These are phyloP conservation scores for Paraurostyla sp. DNA, from an alignment of 73 alveolate genomes.

Conservation along the genomic window DNA sequence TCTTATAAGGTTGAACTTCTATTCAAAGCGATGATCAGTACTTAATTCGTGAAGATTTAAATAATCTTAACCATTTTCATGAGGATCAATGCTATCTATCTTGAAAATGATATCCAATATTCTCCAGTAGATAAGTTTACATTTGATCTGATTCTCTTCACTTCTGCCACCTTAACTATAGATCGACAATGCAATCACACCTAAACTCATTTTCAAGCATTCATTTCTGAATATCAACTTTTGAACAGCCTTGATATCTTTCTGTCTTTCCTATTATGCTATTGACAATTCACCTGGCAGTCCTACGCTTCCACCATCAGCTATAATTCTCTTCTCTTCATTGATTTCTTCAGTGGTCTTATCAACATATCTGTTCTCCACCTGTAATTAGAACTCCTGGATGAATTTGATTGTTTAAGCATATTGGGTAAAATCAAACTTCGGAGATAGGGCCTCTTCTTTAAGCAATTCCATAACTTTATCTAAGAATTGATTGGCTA, in stretches of 20 bases:
- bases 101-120: slow-evolving; percentile 23
- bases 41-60: background rate
- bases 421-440: slow-evolving; percentile 28
- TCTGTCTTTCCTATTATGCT: slow-evolving; percentile 33
- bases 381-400: background rate
- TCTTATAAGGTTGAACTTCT: slow-evolving; percentile 8
- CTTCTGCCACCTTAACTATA: background rate
- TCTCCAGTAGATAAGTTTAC: slow-evolving; percentile 57
- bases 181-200: background rate
- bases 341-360: slow-evolving; percentile 10
- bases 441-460: slow-evolving; percentile 13
- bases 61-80: slow-evolving; percentile 14
- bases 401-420: background rate
- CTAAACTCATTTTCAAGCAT: slow-evolving; percentile 35
- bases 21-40: slow-evolving; percentile 27
- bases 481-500: background rate
- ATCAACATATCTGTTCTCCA: slow-evolving; percentile 31
- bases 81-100: slow-evolving; percentile 32
- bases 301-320: background rate
- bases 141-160: slow-evolving; percentile 10
- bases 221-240: slow-evolving; percentile 34
- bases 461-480: slow-evolving; percentile 46
- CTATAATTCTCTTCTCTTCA: background rate
- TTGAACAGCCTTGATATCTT: slow-evolving; percentile 8
- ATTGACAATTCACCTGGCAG: background rate